Evolutionary conservation across 345 rosid genomes (phyloP).

Genomic region (Aethionema arabicum): DNA sequence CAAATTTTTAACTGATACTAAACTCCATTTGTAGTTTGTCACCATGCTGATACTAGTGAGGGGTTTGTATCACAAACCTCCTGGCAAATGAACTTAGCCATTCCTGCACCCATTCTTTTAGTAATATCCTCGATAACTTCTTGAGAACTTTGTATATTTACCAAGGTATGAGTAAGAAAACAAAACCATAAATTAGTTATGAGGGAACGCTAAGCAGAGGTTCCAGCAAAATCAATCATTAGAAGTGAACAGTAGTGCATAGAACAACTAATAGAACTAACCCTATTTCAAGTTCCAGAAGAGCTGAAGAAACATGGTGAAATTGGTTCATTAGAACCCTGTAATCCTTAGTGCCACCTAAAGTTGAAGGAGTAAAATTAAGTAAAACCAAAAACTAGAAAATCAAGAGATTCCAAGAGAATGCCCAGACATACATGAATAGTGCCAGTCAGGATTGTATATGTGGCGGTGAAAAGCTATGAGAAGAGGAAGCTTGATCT

Average conservation of each 20-base stretch:
- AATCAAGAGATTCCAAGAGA: too few relatives aligned
- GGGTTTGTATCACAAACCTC: constrained; percentile 54
- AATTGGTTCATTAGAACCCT: constrained; percentile 86
- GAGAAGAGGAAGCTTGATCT: constrained; percentile 83
- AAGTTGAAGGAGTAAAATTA: not conserved
- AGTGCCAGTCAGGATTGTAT: constrained; percentile 68
- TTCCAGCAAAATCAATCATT: not conserved
- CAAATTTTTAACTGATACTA: too few relatives aligned
- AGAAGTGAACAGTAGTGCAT: not conserved
- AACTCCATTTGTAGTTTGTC: too few relatives aligned
- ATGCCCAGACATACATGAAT: too few relatives aligned
- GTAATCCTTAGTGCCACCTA: constrained; percentile 77
- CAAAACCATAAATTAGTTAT: not conserved
- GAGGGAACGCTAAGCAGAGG: not conserved
- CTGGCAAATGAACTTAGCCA: constrained; percentile 82
- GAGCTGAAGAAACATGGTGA: constrained; percentile 74
- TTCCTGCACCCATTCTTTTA: constrained; percentile 84
- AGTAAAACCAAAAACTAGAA: too few relatives aligned
- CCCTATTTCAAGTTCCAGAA: constrained; percentile 70
- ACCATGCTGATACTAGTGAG: too few relatives aligned
- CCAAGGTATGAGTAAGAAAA: too few relatives aligned
- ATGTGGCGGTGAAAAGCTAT: constrained; percentile 68
- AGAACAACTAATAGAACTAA: too few relatives aligned
- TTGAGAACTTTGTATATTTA: too few relatives aligned
- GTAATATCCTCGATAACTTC: constrained; percentile 75